Evolutionary conservation across 225 moss, liverwort and hornwort species (phyloP).

Genomic region (Pleurozium schreberi): DNA sequence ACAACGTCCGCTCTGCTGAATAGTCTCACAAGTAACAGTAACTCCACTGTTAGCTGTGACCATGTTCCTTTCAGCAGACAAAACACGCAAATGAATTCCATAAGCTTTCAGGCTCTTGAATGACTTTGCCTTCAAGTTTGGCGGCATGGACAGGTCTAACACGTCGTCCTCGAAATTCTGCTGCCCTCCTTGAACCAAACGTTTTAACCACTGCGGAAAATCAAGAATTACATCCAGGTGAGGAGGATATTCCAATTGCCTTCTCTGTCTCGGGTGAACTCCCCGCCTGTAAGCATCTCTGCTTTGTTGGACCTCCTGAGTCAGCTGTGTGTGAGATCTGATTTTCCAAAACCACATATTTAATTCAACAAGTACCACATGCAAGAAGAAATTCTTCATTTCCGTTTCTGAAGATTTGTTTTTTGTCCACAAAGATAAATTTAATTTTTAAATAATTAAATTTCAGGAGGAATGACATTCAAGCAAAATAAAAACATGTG

Average conservation of each 20-base stretch:
- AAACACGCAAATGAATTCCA: background rate
- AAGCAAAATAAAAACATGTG: too few relatives aligned
- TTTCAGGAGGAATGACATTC: too few relatives aligned
- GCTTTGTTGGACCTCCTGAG: rapidly evolving
- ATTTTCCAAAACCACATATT: too few relatives aligned
- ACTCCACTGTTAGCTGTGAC: background rate
- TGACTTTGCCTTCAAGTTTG: rapidly evolving
- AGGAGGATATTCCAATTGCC: rapidly evolving
- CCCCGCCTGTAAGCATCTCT: rapidly evolving
- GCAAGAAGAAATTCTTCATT: too few relatives aligned
- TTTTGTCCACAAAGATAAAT: too few relatives aligned
- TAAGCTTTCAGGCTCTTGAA: background rate
- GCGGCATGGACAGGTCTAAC: rapidly evolving
- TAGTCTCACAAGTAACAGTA: rapidly evolving
- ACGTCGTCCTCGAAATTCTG: rapidly evolving
- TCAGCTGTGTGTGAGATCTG: too few relatives aligned
- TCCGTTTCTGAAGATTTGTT: too few relatives aligned
- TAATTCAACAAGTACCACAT: too few relatives aligned
- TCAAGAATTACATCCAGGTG: rapidly evolving
- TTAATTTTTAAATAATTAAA: too few relatives aligned
- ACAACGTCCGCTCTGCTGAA: rapidly evolving
- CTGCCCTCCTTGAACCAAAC: rapidly evolving
- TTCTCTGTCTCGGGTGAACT: background rate
- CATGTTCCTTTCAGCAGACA: rapidly evolving
- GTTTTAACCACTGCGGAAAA: rapidly evolving